Evolutionary conservation across 2,329 filamentous ascomycete species (phyloP).

Genomic region (Cryphonectria carpinicola): DNA sequence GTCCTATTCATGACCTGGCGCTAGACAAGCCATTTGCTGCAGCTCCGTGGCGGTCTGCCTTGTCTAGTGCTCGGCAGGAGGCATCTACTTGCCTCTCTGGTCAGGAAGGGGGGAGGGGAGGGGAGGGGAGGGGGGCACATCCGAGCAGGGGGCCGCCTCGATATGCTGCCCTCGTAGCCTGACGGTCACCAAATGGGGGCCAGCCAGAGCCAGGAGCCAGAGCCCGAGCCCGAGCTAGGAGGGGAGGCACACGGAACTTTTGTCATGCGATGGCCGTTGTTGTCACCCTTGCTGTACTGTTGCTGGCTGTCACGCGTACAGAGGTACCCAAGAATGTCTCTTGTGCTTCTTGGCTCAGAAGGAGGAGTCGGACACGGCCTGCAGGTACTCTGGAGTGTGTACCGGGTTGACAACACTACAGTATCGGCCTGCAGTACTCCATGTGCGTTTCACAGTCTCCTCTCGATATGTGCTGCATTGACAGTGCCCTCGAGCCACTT

Average conservation of each 20-base stretch:
- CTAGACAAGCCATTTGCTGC: constrained; percentile 4
- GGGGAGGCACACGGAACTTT: background rate
- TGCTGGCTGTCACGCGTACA: constrained; percentile 21
- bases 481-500: constrained; percentile 21
- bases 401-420: constrained; percentile 21
- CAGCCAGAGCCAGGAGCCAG: background rate
- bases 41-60: background rate
- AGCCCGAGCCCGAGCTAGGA: constrained; percentile 1
- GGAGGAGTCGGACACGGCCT: constrained; percentile 11
- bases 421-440: constrained; percentile 19
- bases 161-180: background rate
- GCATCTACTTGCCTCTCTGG: constrained; percentile 6
- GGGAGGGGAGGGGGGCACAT: background rate
- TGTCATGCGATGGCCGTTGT: background rate
- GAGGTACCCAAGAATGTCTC: constrained; percentile 12
- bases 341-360: constrained; percentile 7
- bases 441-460: constrained; percentile 19
- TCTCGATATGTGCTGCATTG: constrained; percentile 15
- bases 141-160: constrained; percentile 10
- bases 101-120: background rate
- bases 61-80: constrained; percentile 17
- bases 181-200: background rate
- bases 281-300: constrained; percentile 5
- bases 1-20: background rate
- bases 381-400: constrained; percentile 24